Base-by-base conservation (phyloP, 805 yeast genomes). In the Cephaloascus fragrans region DNA sequence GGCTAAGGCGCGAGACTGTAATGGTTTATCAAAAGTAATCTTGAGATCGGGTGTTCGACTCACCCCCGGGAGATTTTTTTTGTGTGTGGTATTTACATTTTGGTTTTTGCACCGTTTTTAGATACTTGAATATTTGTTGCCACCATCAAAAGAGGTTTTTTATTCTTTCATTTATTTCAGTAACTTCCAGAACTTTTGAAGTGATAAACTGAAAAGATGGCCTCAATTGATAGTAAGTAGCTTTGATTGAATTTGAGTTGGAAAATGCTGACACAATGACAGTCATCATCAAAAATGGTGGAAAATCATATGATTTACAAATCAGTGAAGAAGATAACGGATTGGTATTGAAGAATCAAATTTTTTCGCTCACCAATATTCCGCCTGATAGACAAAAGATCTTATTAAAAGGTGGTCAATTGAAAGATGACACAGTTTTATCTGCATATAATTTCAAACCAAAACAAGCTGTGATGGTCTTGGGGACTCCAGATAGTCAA, bases 381-480 rank as follows among this genome's bases (percentile, higher is more conserved):
- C 95, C 96, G n/a, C 75, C 79, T 1, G 83, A 77, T 39, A 80
- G 96, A 49, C 98, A 93, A 62, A 90, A 90, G 64, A 81, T 89
- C 44, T 71, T 93, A 54, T 75, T 87, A 38, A 88, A 85, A 62
- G 90, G 94, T 10, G 96, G 96, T 33, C 94, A 88, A 56, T 62
- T 93, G 50, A 70, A 71, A 40, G 90, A 87, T 59, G 89, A 83
- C 43, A 64, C 62, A n/a, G 63, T 68, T 31, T 59, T 85, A 39
- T 53, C 64, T 9, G 48, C 61, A 3, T 66, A 83, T 38, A 72
- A 68, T 19, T 54, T 89, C 44, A 83, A 82, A 50, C 68, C 75
- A 18, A 75, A 75, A 26, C 84, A 82, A 47, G 66, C 75, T 12
- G 67, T 90, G 18, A 84, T 93, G 95, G 85, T 93, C 41, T 68